These are phyloP conservation scores for Scedosporium minutisporum DNA, from an alignment of 2,329 filamentous ascomycete species.

Conservation along the genomic window DNA sequence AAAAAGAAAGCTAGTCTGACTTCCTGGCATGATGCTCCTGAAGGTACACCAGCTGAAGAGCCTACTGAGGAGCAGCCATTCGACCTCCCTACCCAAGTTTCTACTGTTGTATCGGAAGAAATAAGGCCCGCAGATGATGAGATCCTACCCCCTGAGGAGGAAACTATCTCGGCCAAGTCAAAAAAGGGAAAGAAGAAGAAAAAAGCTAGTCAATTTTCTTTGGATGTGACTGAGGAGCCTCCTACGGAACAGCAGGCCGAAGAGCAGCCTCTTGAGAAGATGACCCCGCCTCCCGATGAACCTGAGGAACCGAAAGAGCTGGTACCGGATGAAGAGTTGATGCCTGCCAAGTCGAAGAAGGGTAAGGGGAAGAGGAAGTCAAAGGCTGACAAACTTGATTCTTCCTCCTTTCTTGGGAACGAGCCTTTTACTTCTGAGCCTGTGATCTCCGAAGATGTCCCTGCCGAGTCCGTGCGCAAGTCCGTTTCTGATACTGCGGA, in stretches of 20 bases:
- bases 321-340: constrained; percentile 7
- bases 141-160: neutral
- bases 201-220: constrained; percentile 5
- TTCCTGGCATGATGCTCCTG: neutral
- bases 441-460: neutral
- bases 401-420: neutral
- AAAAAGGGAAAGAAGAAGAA: constrained; percentile 1
- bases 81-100: neutral
- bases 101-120: neutral
- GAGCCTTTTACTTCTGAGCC: neutral
- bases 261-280: constrained; percentile 8
- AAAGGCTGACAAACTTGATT: constrained; percentile 23
- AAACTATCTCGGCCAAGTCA: neutral
- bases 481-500: neutral
- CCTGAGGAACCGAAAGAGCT: constrained; percentile 6
- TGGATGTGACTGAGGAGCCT: neutral
- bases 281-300: constrained; percentile 8
- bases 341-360: constrained; percentile 15
- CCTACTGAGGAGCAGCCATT: neutral
- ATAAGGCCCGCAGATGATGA: neutral
- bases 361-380: constrained; percentile 29
- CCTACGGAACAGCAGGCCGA: constrained; percentile 1
- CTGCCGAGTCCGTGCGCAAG: neutral
- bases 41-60: neutral
- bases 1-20: constrained; percentile 2